These are phyloP conservation scores for Actinomucor elegans DNA, from an alignment of 371 early-diverging fungal genomes.

Conservation along the genomic window DNA sequence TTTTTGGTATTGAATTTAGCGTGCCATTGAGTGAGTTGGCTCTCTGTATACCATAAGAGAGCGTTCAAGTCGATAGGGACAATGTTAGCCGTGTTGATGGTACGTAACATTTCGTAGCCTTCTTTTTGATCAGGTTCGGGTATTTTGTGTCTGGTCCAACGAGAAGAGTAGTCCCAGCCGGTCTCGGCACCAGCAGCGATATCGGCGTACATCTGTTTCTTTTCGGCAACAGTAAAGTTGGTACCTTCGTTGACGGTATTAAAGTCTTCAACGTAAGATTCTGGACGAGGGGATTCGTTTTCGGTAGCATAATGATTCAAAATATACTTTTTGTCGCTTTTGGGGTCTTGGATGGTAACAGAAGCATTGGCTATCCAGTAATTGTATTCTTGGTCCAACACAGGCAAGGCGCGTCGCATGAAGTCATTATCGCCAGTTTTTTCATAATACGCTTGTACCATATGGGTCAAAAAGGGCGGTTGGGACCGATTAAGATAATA, in stretches of 20 bases:
- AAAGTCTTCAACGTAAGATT: slow-evolving; percentile 77
- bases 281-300: slow-evolving; percentile 71
- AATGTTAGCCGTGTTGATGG: slow-evolving; percentile 61
- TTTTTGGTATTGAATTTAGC: slow-evolving; percentile 19
- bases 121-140: slow-evolving; percentile 23
- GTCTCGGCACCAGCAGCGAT: slow-evolving; percentile 85
- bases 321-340: slow-evolving; percentile 9
- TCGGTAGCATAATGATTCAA: slow-evolving; percentile 63
- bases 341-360: slow-evolving; percentile 34
- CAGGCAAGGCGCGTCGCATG: slow-evolving; percentile 50
- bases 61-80: slow-evolving; percentile 90
- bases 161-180: slow-evolving; percentile 87
- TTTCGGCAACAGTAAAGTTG: slow-evolving; percentile 23
- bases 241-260: slow-evolving; percentile 47
- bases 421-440: slow-evolving; percentile 54
- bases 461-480: slow-evolving; percentile 80
- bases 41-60: slow-evolving; percentile 74
- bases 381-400: slow-evolving; percentile 67
- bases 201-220: slow-evolving; percentile 57
- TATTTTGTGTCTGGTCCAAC: slow-evolving; percentile 60
- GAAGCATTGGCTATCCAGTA: slow-evolving; percentile 67
- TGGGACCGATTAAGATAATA: slow-evolving; percentile 90
- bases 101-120: slow-evolving; percentile 39
- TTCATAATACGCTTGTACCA: slow-evolving; percentile 67
- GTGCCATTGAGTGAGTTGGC: slow-evolving; percentile 56